Evolutionary conservation across 352 stramenopile species (phyloP).

Genomic region (Peronosclerospora sorghi): DNA sequence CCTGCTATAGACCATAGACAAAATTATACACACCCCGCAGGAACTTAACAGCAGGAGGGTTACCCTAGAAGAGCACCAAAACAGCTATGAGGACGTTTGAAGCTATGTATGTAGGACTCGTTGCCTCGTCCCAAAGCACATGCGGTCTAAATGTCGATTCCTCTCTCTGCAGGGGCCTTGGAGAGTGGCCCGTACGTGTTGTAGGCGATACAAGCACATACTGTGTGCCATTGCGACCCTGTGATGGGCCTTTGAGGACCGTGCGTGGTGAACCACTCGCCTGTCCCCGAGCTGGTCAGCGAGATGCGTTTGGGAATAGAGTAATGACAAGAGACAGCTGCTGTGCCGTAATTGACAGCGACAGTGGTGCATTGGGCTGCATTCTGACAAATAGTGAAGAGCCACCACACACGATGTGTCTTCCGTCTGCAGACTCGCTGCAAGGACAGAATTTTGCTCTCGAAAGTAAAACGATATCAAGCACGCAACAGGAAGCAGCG

Average conservation of each 20-base stretch:
- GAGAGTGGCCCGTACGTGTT: constrained; percentile 19
- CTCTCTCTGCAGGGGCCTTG: constrained; percentile 5
- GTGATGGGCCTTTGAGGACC: constrained; percentile 10
- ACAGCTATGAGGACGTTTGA: constrained; percentile 16
- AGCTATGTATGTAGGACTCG: constrained; percentile 8
- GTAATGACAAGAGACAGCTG: constrained; percentile 27
- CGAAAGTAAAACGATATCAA: constrained; percentile 6
- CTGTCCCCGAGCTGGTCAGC: constrained; percentile 24
- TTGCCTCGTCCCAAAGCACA: not conserved
- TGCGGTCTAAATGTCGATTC: constrained; percentile 3
- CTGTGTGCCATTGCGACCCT: constrained; percentile 26
- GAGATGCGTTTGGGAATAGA: constrained; percentile 6
- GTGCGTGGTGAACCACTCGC: constrained; percentile 10
- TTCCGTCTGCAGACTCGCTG: constrained; percentile 13
- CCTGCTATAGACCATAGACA: no score
- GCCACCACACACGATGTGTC: constrained; percentile 12
- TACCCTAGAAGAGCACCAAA: no score
- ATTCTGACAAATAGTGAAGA: constrained; percentile 6
- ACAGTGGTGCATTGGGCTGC: constrained; percentile 24
- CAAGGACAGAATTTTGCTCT: constrained; percentile 1
- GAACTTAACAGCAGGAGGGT: no score
- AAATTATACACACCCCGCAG: no score
- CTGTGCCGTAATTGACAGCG: constrained; percentile 25
- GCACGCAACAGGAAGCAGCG: constrained; percentile 4
- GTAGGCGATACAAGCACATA: constrained; percentile 23